These are phyloP conservation scores for Penicillium turbatum DNA, from an alignment of 495 filamentous ascomycete species.

Conservation along the genomic window DNA sequence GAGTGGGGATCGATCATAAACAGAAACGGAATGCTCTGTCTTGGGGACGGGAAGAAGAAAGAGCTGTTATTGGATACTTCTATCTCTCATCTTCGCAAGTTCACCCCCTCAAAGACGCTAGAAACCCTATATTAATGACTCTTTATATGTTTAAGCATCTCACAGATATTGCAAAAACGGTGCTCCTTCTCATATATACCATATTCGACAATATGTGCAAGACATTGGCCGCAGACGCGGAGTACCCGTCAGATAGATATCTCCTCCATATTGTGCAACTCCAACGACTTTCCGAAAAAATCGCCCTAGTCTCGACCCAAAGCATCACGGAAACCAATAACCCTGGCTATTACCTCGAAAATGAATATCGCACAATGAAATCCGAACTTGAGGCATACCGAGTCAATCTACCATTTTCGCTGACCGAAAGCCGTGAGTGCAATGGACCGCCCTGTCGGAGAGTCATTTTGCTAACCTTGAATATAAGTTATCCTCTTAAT, in stretches of 20 bases:
- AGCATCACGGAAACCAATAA: not conserved
- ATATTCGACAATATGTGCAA: conserved; percentile 15
- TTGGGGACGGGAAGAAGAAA: conserved; percentile 13
- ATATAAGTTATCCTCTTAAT: not conserved
- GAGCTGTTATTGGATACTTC: conserved; percentile 23
- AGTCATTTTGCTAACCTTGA: not conserved
- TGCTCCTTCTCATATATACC: conserved; percentile 11
- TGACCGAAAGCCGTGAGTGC: not conserved
- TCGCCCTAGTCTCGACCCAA: conserved; percentile 6
- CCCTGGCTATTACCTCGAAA: not conserved
- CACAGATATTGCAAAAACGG: conserved; percentile 16
- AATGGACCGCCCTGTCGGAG: not conserved
- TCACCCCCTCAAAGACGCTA: not conserved
- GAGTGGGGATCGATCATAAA: not conserved
- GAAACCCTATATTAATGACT: not conserved
- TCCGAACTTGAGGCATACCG: not conserved
- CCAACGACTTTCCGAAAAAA: conserved; percentile 18
- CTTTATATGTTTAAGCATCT: conserved; percentile 5
- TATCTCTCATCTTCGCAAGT: conserved; percentile 20
- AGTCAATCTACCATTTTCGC: not conserved
- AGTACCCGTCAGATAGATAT: conserved; percentile 13
- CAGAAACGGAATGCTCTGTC: not conserved
- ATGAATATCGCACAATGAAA: not conserved
- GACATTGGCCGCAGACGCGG: conserved; percentile 5
- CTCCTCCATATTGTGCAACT: conserved; percentile 18